Conservation (phyloP, 2,329 filamentous ascomycete species). For the Fusarium albidum region DNA sequence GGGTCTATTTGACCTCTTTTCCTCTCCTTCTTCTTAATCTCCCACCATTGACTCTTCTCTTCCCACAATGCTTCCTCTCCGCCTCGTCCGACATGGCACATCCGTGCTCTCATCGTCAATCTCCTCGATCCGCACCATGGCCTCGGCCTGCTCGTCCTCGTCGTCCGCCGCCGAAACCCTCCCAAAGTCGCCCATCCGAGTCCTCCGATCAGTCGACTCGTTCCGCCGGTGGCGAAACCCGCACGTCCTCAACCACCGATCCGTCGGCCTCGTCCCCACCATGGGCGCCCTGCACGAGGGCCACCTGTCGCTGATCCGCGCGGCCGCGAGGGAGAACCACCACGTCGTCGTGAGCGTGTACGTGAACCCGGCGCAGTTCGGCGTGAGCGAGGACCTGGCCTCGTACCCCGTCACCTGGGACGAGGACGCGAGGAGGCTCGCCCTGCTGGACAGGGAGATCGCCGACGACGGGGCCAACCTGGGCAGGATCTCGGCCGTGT, state of each 20-base stretch:
- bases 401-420: slow-evolving; percentile 94
- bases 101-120: slow-evolving; percentile 7
- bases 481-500: slow-evolving; percentile 82
- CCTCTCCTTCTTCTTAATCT: neutral
- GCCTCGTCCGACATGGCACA: slow-evolving; percentile 30
- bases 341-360: slow-evolving; percentile 92
- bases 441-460: slow-evolving; percentile 75
- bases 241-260: slow-evolving; percentile 71
- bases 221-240: slow-evolving; percentile 75
- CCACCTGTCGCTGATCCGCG: slow-evolving; percentile 84
- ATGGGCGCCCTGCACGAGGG: slow-evolving; percentile 98
- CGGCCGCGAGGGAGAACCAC: slow-evolving; percentile 83
- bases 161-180: slow-evolving; percentile 53
- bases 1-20: slow-evolving; percentile 22
- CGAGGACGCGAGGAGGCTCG: slow-evolving; percentile 73
- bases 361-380: slow-evolving; percentile 97
- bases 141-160: slow-evolving; percentile 30
- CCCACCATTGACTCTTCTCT: no score
- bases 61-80: slow-evolving; percentile 26
- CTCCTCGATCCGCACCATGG: slow-evolving; percentile 33
- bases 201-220: slow-evolving; percentile 79
- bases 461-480: slow-evolving; percentile 64
- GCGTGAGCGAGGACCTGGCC: slow-evolving; percentile 83
- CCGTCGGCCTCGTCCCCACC: slow-evolving; percentile 89
- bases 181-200: slow-evolving; percentile 66